phyloP scores from a whole-genome alignment of 2,329 filamentous ascomycete genomes.

The Ophiosphaerella herpotricha region DNA sequence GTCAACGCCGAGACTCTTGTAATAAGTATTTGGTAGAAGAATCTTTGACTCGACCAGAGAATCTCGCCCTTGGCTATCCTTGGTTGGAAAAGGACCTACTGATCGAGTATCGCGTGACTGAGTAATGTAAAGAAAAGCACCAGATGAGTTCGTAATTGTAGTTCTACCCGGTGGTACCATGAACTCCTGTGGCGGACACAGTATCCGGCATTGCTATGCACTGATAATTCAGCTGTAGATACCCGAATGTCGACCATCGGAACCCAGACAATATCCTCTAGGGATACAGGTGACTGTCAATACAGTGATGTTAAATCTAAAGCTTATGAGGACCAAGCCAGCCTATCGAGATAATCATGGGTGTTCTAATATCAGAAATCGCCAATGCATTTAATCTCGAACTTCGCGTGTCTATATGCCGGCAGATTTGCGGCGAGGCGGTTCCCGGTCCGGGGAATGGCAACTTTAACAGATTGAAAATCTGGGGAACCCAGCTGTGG shows the following conservation, averaged over 20 bases:
- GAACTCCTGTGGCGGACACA: background rate
- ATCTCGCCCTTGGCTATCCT: background rate
- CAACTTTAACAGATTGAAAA: constrained; percentile 6
- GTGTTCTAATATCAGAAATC: constrained; percentile 2
- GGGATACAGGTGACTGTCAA: too few species aligned
- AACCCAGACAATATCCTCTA: too few species aligned
- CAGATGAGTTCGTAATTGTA: background rate
- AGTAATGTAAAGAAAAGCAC: background rate
- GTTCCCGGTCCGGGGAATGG: constrained; percentile 3
- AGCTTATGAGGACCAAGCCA: background rate
- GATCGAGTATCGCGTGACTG: background rate
- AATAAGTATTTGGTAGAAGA: background rate
- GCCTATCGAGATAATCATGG: background rate
- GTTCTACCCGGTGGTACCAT: background rate
- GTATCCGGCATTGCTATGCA: background rate
- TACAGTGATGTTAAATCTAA: too few species aligned
- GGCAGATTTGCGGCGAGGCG: constrained; percentile 6
- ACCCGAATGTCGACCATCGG: too few species aligned
- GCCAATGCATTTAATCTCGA: constrained; percentile 1
- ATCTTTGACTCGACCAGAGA: background rate
- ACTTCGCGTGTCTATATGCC: constrained; percentile 2
- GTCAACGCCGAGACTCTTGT: background rate
- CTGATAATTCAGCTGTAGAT: too few species aligned
- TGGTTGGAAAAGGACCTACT: background rate
- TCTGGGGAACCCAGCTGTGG: background rate